Conservation (phyloP, 176 grass and related monocot genomes). For the Oryza coarctata region DNA sequence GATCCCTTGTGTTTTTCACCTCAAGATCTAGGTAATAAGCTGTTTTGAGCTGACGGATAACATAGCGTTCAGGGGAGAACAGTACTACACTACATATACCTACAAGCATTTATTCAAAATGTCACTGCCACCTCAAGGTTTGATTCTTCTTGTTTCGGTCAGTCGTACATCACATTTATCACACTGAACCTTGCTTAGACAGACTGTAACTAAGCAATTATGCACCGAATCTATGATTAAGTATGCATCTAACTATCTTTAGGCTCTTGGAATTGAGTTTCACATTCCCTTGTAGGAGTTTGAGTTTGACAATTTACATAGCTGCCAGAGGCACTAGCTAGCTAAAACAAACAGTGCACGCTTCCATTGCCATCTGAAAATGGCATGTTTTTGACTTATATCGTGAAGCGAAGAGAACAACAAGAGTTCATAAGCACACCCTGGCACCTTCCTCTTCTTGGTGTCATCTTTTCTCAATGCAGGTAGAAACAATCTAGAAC, state of each 20-base stretch:
- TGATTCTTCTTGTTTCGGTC: background rate
- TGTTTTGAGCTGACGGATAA: too few relatives aligned
- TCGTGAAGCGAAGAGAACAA: background rate
- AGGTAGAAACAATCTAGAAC: constrained; percentile 10
- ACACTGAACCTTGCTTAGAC: background rate
- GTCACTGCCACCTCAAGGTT: background rate
- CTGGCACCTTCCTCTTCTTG: background rate
- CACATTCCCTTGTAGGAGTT: background rate
- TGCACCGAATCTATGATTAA: background rate
- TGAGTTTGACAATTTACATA: background rate
- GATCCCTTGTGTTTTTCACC: background rate
- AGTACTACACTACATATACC: too few relatives aligned
- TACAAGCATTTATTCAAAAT: too few relatives aligned
- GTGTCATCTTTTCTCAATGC: constrained; percentile 1
- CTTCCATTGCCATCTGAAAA: background rate
- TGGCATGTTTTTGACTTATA: background rate
- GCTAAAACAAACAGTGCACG: background rate
- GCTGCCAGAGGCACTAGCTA: background rate
- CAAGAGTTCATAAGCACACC: background rate
- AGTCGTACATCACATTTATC: constrained; percentile 10
- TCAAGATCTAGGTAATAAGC: background rate
- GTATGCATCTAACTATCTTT: background rate
- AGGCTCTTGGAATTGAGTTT: background rate
- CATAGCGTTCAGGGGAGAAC: too few relatives aligned
- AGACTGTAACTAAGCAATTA: background rate